These are phyloP conservation scores for Ambrosiella xylebori DNA, from an alignment of 2,329 filamentous ascomycete genomes.

Conservation along the genomic window DNA sequence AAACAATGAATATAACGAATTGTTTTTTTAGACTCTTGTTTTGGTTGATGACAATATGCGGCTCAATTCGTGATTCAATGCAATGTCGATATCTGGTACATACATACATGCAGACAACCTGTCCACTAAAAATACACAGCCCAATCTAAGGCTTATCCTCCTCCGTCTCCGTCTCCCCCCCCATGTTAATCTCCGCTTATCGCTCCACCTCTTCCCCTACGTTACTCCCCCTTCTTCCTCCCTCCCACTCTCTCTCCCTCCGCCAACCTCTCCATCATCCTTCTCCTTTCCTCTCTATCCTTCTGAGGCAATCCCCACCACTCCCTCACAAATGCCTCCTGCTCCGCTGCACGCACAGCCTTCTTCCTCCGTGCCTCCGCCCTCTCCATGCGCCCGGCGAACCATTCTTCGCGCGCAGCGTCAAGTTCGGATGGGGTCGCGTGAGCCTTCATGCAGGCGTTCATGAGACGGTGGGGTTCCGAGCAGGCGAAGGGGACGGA, in stretches of 20 bases:
- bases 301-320: constrained; percentile 48
- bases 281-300: constrained; percentile 32
- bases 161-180: neutral
- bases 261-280: constrained; percentile 34
- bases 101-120: neutral
- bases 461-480: constrained; percentile 67
- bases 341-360: constrained; percentile 36
- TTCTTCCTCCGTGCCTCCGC: constrained; percentile 49
- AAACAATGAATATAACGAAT: constrained; percentile 1
- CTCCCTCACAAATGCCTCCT: constrained; percentile 47
- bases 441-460: constrained; percentile 76
- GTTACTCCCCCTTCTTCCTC: constrained; percentile 15
- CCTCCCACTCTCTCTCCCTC: constrained; percentile 31
- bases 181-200: neutral
- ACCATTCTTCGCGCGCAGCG: constrained; percentile 85
- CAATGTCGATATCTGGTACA: constrained; percentile 1
- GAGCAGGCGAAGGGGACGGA: constrained; percentile 79
- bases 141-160: neutral
- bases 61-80: neutral
- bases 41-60: neutral
- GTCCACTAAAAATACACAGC: constrained; percentile 8
- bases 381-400: constrained; percentile 56
- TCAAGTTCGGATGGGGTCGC: constrained; percentile 77
- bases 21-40: neutral
- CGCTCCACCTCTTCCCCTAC: neutral